Conservation (phyloP, 768 basidiomycete genomes). For the Pulveroboletus frians region DNA sequence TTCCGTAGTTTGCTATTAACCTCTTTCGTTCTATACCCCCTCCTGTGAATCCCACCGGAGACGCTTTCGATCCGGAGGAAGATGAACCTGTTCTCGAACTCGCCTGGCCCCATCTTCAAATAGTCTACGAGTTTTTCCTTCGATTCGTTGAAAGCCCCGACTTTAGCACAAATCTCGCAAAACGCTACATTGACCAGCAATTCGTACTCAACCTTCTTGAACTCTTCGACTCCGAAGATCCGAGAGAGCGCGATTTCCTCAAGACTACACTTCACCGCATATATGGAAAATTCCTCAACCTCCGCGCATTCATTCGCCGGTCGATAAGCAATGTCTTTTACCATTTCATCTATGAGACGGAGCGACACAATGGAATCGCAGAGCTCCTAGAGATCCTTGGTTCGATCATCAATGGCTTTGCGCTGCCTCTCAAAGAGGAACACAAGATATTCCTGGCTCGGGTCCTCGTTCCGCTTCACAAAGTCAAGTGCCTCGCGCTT, state of each 20-base stretch:
- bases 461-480: conserved; percentile 92
- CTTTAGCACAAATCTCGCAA: conserved; percentile 97
- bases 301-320: conserved; percentile 96
- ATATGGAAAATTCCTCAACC: conserved; percentile 98
- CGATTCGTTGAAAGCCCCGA: conserved; percentile 97
- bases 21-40: conserved; percentile 99
- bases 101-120: conserved; percentile 98
- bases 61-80: conserved; percentile 99
- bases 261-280: conserved; percentile 99
- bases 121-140: conserved; percentile 99
- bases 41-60: conserved; percentile 95
- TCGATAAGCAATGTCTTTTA: conserved; percentile 99
- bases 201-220: conserved; percentile 97
- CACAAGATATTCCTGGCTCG: conserved; percentile 97
- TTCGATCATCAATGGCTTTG: conserved; percentile 99
- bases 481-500: conserved; percentile 94
- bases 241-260: conserved; percentile 96
- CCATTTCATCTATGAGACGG: conserved; percentile 97
- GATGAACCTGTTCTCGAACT: conserved; percentile 98
- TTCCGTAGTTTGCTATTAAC: conserved; percentile 85
- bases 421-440: conserved; percentile 95
- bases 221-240: conserved; percentile 97
- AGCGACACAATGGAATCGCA: conserved; percentile 98
- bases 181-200: conserved; percentile 92
- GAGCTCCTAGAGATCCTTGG: conserved; percentile 97